Base-by-base conservation (phyloP, 495 filamentous ascomycete genomes). In the Parachaetomium inaequale region DNA sequence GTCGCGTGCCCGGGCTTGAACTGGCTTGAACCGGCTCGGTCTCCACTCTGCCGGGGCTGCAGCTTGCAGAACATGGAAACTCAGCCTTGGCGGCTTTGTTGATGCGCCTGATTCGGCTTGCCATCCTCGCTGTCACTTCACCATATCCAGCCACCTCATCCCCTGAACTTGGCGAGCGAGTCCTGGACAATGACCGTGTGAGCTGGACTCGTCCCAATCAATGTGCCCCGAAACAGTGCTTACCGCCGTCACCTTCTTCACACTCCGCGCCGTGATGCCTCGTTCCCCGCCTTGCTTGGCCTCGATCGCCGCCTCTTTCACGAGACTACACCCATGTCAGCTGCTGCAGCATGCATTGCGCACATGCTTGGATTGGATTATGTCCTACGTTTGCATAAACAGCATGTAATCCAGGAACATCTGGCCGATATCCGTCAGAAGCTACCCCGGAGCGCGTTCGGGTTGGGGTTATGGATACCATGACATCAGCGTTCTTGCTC, bases 341-440 rank as follows among this genome's bases (percentile, higher is more conserved):
- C 69, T 34, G 66, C 15, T 5, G 4, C 1, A 26, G 38, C 21
- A 0, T 29, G 3, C 8, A 31, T n/a, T 7, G 21, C 21, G 57
- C 26, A 40, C 36, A 1, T 19, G 62, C 2, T 17, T 42, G n/a
- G 3, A 15, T 21, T n/a, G n/a, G n/a, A n/a, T n/a, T n/a, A 52
- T 23, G 28, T 36, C 83, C 63, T 76, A 94, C 92, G 88, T 87
- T 81, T 95, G 87, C 78, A 96, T 85, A 68, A 96, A 96, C 8
- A 96, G 81, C 69, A 89, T 87, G 69, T 96, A 96, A 68, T 96
- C 89, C 36, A 96, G 80, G 69, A 92, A 95, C 25, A 94, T 88
- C 91, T 94, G 63, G 26, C 47, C 14, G 46, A 8, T 7, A 36
- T 17, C 17, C 29, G 66, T 66, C 28, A 65, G 56, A 53, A 45